These are phyloP conservation scores for Rugonectria rugulosa DNA, from an alignment of 2,329 filamentous ascomycete species.

Conservation along the genomic window DNA sequence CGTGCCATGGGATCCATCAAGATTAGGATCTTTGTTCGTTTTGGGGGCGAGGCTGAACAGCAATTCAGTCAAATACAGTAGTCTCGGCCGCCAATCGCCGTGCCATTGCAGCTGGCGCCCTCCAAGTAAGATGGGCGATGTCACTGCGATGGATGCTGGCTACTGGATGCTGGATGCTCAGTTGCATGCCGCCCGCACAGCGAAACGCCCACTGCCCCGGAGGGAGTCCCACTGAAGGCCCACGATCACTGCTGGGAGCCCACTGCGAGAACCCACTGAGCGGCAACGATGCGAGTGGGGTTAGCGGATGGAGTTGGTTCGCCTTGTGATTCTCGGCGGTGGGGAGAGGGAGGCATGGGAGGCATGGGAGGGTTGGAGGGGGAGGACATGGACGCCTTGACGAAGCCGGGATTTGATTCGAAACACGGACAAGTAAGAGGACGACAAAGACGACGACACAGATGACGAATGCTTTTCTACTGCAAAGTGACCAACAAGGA, in stretches of 20 bases:
- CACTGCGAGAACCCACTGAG: constrained; percentile 12
- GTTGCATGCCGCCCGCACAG: constrained; percentile 28
- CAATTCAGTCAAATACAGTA: constrained; percentile 15
- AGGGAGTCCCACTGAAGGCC: constrained; percentile 21
- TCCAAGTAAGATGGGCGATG: constrained; percentile 15
- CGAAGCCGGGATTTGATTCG: no score
- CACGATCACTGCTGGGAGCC: constrained; percentile 19
- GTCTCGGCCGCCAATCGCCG: constrained; percentile 26
- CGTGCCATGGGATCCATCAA: neutral
- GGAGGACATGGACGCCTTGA: neutral
- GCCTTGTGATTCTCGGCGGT: constrained; percentile 30
- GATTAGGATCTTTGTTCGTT: neutral
- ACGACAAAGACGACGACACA: no score
- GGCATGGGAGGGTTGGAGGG: constrained; percentile 23
- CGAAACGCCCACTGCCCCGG: constrained; percentile 12
- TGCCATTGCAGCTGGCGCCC: constrained; percentile 18
- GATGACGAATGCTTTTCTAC: no score
- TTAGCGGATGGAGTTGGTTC: constrained; percentile 25
- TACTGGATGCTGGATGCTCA: no score
- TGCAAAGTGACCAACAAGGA: no score
- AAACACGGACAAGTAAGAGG: no score
- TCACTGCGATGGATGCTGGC: no score
- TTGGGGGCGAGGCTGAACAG: constrained; percentile 34
- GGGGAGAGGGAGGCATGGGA: constrained; percentile 7
- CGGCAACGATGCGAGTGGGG: constrained; percentile 25